Base-by-base conservation (phyloP, 208 protist genomes). In the Acanthamoeba culbertsoni region DNA sequence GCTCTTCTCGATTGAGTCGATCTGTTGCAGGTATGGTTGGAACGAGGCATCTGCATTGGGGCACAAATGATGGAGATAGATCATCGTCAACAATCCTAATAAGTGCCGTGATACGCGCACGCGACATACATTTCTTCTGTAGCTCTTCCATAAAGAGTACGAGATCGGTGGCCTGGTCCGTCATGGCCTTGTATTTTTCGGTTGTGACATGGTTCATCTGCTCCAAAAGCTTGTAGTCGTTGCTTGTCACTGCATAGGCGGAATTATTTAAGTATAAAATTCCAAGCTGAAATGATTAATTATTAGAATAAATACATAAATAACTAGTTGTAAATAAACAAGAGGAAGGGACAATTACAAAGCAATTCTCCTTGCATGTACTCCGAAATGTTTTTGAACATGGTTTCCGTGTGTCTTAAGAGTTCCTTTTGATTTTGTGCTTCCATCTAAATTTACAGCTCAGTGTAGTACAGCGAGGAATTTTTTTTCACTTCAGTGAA, bases 141-240 rank as follows among this genome's bases (percentile, higher is more conserved):
- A 68, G 82, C 82, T 90, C 82, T 20, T 90, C 82, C 82, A 90
- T 90, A 53, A 68, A 68, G 23, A 68, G 53, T 33, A 90, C 82
- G 33, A 90, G 51, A 35, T 90, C 53, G 51, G 82, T 68, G 82
- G 82, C 82, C 82, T 90, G 82, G n/a, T 90, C 53, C 4, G 82
- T 90, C 82, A 90, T 90, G 35, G 82, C 55, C 53, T 90, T 59
- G 37, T 90, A 90, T 33, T 90, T 90, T 35, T 68, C 82, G 45
- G 51, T 68, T 12, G 55, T 90, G 53, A 90, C 82, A 4, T 65
- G 82, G 82, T 90, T 90, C 82, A 90, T 90, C 82, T 68, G 46
- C 51, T 90, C 82, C 82, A 90, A 40, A 45, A 90, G 37, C 55
- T 90, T 90, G 82, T 90, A 90, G 51, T 90, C 82, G n/a, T 57